Evolutionary conservation across 495 filamentous ascomycete species (phyloP).

Genomic region (Ramalina intermedia): DNA sequence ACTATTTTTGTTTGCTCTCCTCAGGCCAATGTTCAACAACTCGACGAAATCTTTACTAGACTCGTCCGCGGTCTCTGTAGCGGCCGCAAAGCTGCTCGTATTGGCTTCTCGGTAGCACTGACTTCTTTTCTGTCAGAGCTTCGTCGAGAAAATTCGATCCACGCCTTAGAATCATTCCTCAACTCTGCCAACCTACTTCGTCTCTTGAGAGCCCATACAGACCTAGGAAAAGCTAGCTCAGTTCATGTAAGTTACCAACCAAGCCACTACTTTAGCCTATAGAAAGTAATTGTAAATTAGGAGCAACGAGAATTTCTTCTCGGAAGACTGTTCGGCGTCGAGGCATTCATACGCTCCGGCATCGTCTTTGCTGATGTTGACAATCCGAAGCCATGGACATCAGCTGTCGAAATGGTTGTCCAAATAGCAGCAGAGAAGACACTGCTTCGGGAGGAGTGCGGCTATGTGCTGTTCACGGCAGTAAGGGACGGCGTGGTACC

Average conservation of each 20-base stretch:
- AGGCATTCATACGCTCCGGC: conserved; percentile 69
- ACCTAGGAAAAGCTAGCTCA: conserved; percentile 44
- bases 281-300: conserved; percentile 22
- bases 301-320: conserved; percentile 77
- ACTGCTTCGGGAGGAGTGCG: conserved; percentile 82
- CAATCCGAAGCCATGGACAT: conserved; percentile 26
- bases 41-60: conserved; percentile 36
- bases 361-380: conserved; percentile 38
- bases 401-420: conserved; percentile 46
- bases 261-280: not conserved
- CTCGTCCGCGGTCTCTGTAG: conserved; percentile 83
- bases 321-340: conserved; percentile 72
- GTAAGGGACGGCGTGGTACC: conserved; percentile 26
- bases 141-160: conserved; percentile 21
- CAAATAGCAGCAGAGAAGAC: conserved; percentile 49
- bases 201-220: conserved; percentile 54
- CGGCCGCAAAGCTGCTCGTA: conserved; percentile 71
- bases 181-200: not conserved
- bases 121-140: conserved; percentile 63
- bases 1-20: conserved; percentile 32
- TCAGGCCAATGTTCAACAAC: conserved; percentile 24
- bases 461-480: conserved; percentile 47
- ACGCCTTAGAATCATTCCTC: not conserved
- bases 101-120: conserved; percentile 84
- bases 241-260: conserved; percentile 37